phyloP scores from a whole-genome alignment of 495 filamentous ascomycete genomes.

The Aspergillus bridgeri region DNA sequence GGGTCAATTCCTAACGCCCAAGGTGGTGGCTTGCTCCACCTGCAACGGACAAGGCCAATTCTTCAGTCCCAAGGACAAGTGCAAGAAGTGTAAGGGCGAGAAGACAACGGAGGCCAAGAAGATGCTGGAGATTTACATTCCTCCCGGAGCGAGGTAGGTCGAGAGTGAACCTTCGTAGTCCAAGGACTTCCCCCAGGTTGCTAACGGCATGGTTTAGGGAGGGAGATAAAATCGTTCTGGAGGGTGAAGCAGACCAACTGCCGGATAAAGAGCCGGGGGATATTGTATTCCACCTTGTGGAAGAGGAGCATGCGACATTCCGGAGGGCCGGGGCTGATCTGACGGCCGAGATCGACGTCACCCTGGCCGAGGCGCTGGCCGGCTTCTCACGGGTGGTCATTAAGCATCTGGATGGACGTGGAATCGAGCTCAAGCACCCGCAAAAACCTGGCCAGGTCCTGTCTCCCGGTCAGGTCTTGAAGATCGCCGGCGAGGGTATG shows the following conservation, averaged over 20 bases:
- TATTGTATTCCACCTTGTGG: conserved; percentile 81
- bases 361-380: conserved; percentile 76
- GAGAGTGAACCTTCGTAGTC: background rate
- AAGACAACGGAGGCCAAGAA: conserved; percentile 80
- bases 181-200: background rate
- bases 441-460: conserved; percentile 70
- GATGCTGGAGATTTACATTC: conserved; percentile 93
- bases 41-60: conserved; percentile 80
- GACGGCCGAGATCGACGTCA: conserved; percentile 71
- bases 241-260: conserved; percentile 92
- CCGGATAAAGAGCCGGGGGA: conserved; percentile 90
- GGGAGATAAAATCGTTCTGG: conserved; percentile 84
- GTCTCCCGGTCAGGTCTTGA: conserved; percentile 76
- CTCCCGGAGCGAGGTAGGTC: conserved; percentile 68
- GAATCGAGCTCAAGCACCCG: conserved; percentile 72
- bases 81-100: conserved; percentile 96
- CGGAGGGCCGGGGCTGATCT: conserved; percentile 79
- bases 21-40: conserved; percentile 65
- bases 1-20: conserved; percentile 77
- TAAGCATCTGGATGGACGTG: conserved; percentile 90
- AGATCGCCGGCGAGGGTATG: conserved; percentile 88
- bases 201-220: conserved; percentile 45
- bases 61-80: conserved; percentile 91
- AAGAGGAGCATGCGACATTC: conserved; percentile 78
- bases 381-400: conserved; percentile 89